These are phyloP conservation scores for Fusarium falciforme DNA, from an alignment of 2,329 filamentous ascomycete species.

Conservation along the genomic window DNA sequence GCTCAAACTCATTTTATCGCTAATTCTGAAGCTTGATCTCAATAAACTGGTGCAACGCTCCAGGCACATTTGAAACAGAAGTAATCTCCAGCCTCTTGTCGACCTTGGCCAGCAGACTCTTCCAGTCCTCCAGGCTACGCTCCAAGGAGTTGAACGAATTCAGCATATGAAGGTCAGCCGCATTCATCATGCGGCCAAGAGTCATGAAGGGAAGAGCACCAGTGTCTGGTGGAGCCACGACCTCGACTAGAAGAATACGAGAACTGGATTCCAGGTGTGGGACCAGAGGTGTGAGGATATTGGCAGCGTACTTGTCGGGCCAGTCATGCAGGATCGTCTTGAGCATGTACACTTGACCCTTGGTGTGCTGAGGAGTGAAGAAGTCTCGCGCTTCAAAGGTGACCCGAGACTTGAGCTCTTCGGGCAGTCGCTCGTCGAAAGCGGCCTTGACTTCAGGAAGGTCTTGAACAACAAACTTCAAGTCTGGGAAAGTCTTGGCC, in stretches of 20 bases:
- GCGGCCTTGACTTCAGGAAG: slow-evolving; percentile 50
- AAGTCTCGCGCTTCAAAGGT: slow-evolving; percentile 52
- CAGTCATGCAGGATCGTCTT: slow-evolving; percentile 67
- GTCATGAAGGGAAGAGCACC: slow-evolving; percentile 26
- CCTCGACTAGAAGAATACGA: slow-evolving; percentile 51
- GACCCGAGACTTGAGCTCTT: slow-evolving; percentile 47
- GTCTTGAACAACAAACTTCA: slow-evolving; percentile 63
- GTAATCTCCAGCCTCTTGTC: slow-evolving; percentile 31
- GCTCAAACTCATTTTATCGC: background rate
- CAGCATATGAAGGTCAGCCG: slow-evolving; percentile 58
- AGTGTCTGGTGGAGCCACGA: slow-evolving; percentile 41
- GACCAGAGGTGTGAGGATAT: slow-evolving; percentile 54
- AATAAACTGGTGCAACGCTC: slow-evolving; percentile 12
- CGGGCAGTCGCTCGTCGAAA: slow-evolving; percentile 1
- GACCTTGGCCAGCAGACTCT: slow-evolving; percentile 5
- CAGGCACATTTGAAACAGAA: slow-evolving; percentile 1
- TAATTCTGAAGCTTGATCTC: slow-evolving; percentile 3
- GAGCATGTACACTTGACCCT: slow-evolving; percentile 62
- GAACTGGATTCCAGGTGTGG: slow-evolving; percentile 58
- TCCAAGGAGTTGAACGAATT: slow-evolving; percentile 55
- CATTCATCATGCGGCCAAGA: slow-evolving; percentile 6
- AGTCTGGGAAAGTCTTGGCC: slow-evolving; percentile 35
- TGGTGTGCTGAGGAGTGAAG: slow-evolving; percentile 49
- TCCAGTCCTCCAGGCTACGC: slow-evolving; percentile 23
- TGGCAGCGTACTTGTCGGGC: slow-evolving; percentile 56